A percentile compares a stretch with the other conserved stretches of the same genome.
phyloP scores from a whole-genome alignment of 805 yeast genomes.

The Saccharomyces eubayanus region DNA sequence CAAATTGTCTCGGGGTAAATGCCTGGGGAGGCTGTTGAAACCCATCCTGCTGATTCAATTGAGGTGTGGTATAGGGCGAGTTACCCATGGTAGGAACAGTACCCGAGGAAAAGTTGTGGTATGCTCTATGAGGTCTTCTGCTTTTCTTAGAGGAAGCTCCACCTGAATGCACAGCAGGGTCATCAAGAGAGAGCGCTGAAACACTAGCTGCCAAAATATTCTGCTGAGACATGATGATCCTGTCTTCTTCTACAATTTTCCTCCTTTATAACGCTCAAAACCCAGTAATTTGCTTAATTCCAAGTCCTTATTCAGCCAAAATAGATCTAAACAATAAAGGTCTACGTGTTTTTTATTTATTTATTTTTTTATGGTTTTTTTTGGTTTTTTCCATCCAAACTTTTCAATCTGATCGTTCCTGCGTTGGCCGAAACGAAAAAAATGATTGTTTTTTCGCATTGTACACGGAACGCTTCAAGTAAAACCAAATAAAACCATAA shows the following conservation, averaged over 20 bases:
- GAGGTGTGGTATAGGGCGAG: constrained; percentile 2
- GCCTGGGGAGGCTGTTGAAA: constrained; percentile 3
- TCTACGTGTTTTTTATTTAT: neutral
- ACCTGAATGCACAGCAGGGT: constrained; percentile 2
- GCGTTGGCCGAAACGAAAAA: neutral
- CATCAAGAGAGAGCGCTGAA: constrained; percentile 19
- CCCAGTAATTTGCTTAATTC: neutral
- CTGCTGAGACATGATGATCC: constrained; percentile 10
- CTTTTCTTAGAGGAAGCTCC: constrained; percentile 11
- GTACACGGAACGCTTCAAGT: neutral
- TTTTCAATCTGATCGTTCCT: neutral
- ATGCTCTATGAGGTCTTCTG: constrained; percentile 29
- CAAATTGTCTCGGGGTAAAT: constrained; percentile 10
- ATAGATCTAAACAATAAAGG: neutral
- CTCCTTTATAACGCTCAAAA: neutral
- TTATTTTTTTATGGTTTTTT: neutral
- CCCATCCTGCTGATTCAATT: neutral
- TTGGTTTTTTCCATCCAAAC: neutral
- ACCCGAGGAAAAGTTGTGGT: constrained; percentile 18
- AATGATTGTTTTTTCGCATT: neutral
- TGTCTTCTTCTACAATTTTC: neutral
- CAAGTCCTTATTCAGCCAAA: neutral
- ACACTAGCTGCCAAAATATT: constrained; percentile 10
- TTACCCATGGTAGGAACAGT: constrained; percentile 3
- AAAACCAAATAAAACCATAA: neutral